Evolutionary conservation across 2,329 filamentous ascomycete species (phyloP).

Genomic region (Pseudocercospora vitis): DNA sequence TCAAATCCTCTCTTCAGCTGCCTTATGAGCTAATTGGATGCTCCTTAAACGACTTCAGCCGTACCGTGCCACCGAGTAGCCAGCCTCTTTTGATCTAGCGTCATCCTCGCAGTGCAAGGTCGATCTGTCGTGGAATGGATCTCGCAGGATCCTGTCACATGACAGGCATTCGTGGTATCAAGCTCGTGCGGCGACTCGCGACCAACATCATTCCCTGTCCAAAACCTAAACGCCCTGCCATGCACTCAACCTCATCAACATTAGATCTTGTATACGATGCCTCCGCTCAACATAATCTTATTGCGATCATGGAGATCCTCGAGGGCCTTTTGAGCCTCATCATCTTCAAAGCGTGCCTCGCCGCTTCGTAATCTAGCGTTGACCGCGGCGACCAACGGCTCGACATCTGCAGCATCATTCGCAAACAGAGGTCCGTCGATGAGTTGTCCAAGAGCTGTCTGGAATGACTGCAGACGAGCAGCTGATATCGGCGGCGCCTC

Average conservation of each 20-base stretch:
- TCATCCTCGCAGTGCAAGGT: neutral
- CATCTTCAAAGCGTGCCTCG: conserved; percentile 61
- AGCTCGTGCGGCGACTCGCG: neutral
- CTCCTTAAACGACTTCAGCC: neutral
- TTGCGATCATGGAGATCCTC: conserved; percentile 78
- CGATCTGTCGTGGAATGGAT: neutral
- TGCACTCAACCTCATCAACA: conserved; percentile 1
- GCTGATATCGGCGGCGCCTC: conserved; percentile 55
- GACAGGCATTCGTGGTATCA: conserved; percentile 2
- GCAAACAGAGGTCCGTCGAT: conserved; percentile 81
- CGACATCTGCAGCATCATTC: conserved; percentile 77
- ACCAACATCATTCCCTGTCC: neutral
- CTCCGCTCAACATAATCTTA: conserved; percentile 72
- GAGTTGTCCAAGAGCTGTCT: conserved; percentile 76
- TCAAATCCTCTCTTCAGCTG: no score
- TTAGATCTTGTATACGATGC: conserved; percentile 53
- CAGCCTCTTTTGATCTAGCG: neutral
- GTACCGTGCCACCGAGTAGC: neutral
- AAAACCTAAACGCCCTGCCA: neutral
- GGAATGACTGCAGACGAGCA: conserved; percentile 71
- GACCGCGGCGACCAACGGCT: conserved; percentile 72
- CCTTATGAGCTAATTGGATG: neutral
- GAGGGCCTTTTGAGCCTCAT: conserved; percentile 75
- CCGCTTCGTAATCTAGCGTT: conserved; percentile 68
- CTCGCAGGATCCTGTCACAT: neutral